Base-by-base conservation (phyloP, 108 stramenopile species). In the Seminavis robusta region DNA sequence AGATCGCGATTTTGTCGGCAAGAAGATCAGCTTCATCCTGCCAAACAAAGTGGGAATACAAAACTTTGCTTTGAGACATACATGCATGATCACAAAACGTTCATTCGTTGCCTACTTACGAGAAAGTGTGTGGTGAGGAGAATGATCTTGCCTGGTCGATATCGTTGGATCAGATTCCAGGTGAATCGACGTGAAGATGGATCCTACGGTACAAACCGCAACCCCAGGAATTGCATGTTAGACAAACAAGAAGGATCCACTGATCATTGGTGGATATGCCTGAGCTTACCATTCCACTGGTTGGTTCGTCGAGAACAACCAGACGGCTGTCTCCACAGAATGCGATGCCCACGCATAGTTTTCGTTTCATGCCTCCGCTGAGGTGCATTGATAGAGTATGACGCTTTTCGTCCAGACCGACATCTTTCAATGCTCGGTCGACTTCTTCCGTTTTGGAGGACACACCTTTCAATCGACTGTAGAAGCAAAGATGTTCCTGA, bases 121-220 rank as follows among this genome's bases (percentile, higher is more conserved):
- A n/a, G n/a, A n/a, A n/a, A n/a, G n/a, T 99, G 98, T 32, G 97
- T 99, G 4, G 98, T 95, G 8, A 99, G 67, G 24, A 99, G 61
- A 47, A 97, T 92, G 52, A 84, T 81, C 10, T 94, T 59, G 30
- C 85, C 88, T 47, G 77, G 61, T 15, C 90, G 76, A 45, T 76
- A 71, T 50, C 76, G 69, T 27, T 83, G 76, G 62, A 96, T 81
- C 8, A 93, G 75, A 48, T 91, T 71, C 94, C 94, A 96, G 15
- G 80, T 87, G 55, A 83, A 89, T 37, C 88, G 65, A 30, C 98
- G 74, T 45, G 79, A 66, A 52, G 86, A 89, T 2, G 98, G 95
- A 63, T 99, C 56, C 71, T 65, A n/a, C n/a, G n/a, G n/a, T n/a
- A n/a, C n/a, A n/a, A n/a, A n/a, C n/a, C n/a, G n/a, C n/a, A n/a